phyloP scores from a whole-genome alignment of 345 rosid species.

The Dipteronia sinensis region DNA sequence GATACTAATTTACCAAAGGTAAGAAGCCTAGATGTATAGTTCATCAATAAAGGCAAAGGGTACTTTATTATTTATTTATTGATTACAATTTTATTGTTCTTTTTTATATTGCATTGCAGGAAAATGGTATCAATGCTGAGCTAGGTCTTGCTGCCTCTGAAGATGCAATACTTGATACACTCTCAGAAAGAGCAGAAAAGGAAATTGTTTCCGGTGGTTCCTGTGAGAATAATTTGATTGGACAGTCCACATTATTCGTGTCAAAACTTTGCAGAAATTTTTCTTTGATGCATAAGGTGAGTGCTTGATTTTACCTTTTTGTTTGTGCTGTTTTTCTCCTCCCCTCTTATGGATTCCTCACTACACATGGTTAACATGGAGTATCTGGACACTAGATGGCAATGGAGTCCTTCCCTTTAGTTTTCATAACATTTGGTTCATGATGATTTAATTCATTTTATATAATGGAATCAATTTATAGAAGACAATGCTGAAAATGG shows the following conservation, averaged over 20 bases:
- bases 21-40: conserved; percentile 10
- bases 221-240: conserved; percentile 67
- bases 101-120: conserved; percentile 49
- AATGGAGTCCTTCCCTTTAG: conserved; percentile 2
- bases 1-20: conserved; percentile 46
- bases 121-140: conserved; percentile 79
- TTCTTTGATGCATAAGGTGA: conserved; percentile 83
- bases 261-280: conserved; percentile 90
- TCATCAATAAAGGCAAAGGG: neutral
- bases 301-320: conserved; percentile 19
- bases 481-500: neutral
- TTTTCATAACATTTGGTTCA: conserved; percentile 2
- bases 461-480: neutral
- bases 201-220: conserved; percentile 81
- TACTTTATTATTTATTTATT: conserved; percentile 2
- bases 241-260: conserved; percentile 76
- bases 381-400: neutral
- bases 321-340: conserved; percentile 4
- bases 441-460: neutral
- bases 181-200: conserved; percentile 85
- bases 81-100: neutral
- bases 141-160: conserved; percentile 94
- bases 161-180: conserved; percentile 81
- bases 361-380: neutral
- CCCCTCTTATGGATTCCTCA: conserved; percentile 5